Conservation (phyloP, 23 red algal genomes). For the Agarophyton chilense region DNA sequence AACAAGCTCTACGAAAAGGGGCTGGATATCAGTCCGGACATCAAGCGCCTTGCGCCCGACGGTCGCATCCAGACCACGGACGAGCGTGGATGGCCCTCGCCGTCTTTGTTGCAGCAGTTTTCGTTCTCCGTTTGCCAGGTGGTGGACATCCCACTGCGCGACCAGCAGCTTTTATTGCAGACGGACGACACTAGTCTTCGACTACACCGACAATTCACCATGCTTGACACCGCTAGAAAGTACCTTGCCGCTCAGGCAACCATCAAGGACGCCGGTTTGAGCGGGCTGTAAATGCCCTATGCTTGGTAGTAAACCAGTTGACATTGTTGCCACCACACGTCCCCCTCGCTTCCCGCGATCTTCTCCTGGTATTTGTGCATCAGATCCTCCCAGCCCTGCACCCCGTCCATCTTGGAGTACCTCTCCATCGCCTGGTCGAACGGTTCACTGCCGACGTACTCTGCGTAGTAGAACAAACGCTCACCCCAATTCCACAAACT, state of each 20-base stretch:
- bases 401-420: slow-evolving; percentile 78
- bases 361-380: slow-evolving; percentile 90
- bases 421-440: slow-evolving; percentile 81
- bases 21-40: slow-evolving; percentile 62
- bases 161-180: slow-evolving; percentile 92
- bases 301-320: slow-evolving; percentile 70
- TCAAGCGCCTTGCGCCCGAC: slow-evolving; percentile 65
- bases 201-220: slow-evolving; percentile 54
- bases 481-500: slow-evolving; percentile 68
- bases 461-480: slow-evolving; percentile 91
- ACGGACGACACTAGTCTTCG: slow-evolving; percentile 73
- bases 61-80: background rate
- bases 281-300: background rate
- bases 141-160: slow-evolving; percentile 82
- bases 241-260: slow-evolving; percentile 92
- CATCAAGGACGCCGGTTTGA: slow-evolving; percentile 84
- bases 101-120: slow-evolving; percentile 61
- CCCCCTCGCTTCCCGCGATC: slow-evolving; percentile 52
- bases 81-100: slow-evolving; percentile 44
- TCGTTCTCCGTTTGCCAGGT: slow-evolving; percentile 80
- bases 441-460: slow-evolving; percentile 70
- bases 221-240: slow-evolving; percentile 79
- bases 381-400: slow-evolving; percentile 78
- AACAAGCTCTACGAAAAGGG: slow-evolving; percentile 93
- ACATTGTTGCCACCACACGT: slow-evolving; percentile 88